Percentiles rank a stretch among this genome's conserved stretches.
phyloP scores from a whole-genome alignment of 352 stramenopile genomes.

The Pythium sukuiense region DNA sequence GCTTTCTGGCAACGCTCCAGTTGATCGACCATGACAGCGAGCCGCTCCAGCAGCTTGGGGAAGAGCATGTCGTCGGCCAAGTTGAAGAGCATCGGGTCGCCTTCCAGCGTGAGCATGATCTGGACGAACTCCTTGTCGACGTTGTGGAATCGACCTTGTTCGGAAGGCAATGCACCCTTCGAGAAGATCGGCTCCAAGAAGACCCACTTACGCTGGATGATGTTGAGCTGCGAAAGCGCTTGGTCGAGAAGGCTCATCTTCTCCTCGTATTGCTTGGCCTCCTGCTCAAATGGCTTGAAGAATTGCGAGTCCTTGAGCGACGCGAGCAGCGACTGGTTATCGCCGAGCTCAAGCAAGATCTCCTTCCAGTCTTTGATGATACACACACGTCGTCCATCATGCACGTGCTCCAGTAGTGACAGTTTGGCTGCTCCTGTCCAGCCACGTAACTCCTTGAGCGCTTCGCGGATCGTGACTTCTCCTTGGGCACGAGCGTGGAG shows the following conservation, averaged over 20 bases:
- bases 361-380: conserved; percentile 98
- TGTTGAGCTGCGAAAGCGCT: conserved; percentile 80
- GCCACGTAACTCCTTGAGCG: conserved; percentile 91
- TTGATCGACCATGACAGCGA: conserved; percentile 91
- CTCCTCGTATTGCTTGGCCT: conserved; percentile 88
- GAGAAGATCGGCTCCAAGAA: conserved; percentile 97
- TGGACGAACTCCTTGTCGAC: conserved; percentile 94
- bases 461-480: conserved; percentile 95
- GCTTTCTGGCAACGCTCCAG: conserved; percentile 95
- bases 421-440: conserved; percentile 93
- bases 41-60: conserved; percentile 75
- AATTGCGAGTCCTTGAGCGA: conserved; percentile 96
- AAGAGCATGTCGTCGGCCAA: conserved; percentile 91
- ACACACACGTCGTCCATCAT: conserved; percentile 67
- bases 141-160: conserved; percentile 88
- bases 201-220: conserved; percentile 96
- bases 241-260: conserved; percentile 89
- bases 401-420: conserved; percentile 86
- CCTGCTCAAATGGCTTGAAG: conserved; percentile 94
- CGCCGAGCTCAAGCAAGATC: conserved; percentile 91
- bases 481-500: conserved; percentile 88
- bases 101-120: conserved; percentile 90
- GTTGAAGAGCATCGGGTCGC: conserved; percentile 92
- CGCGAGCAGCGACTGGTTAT: conserved; percentile 94
- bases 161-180: conserved; percentile 90